Evolutionary conservation across 768 basidiomycete species (phyloP).

Genomic region (Boletus pseudo-olivaceus): DNA sequence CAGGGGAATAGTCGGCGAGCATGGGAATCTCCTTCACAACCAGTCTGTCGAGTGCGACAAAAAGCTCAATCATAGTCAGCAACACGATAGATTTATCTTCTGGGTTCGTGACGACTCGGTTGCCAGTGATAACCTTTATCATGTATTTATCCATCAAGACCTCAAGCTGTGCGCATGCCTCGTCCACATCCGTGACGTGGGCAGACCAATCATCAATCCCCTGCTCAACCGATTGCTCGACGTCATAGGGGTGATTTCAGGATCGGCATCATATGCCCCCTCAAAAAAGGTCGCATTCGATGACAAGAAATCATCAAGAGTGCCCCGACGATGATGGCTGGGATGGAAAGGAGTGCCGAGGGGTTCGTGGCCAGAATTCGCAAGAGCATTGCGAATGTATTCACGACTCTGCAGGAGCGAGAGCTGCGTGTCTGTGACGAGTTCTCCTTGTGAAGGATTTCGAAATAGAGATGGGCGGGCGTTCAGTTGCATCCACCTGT

Average conservation of each 20-base stretch:
- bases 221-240: slow-evolving; percentile 33
- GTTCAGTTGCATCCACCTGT: slow-evolving; percentile 32
- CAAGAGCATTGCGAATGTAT: slow-evolving; percentile 27
- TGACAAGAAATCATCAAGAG: slow-evolving; percentile 16
- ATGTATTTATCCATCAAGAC: slow-evolving; percentile 27
- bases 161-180: slow-evolving; percentile 15
- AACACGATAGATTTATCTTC: slow-evolving; percentile 40
- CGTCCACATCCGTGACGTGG: not conserved
- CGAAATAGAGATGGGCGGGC: slow-evolving; percentile 20
- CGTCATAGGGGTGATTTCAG: slow-evolving; percentile 27
- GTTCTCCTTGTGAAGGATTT: slow-evolving; percentile 1
- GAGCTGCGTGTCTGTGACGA: slow-evolving; percentile 29
- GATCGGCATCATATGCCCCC: slow-evolving; percentile 3
- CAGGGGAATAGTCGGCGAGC: slow-evolving; percentile 31
- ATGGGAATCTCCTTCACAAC: slow-evolving; percentile 15
- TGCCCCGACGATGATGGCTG: not conserved
- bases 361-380: not conserved
- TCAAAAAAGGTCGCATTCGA: slow-evolving; percentile 5
- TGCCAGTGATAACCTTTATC: slow-evolving; percentile 23
- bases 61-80: slow-evolving; percentile 34
- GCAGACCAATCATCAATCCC: slow-evolving; percentile 33
- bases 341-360: not conserved
- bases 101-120: no score
- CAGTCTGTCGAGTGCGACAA: slow-evolving; percentile 23
- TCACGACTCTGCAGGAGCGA: slow-evolving; percentile 28